phyloP scores from a whole-genome alignment of 1,284 basidiomycete species.

The Meripilus lineatus region DNA sequence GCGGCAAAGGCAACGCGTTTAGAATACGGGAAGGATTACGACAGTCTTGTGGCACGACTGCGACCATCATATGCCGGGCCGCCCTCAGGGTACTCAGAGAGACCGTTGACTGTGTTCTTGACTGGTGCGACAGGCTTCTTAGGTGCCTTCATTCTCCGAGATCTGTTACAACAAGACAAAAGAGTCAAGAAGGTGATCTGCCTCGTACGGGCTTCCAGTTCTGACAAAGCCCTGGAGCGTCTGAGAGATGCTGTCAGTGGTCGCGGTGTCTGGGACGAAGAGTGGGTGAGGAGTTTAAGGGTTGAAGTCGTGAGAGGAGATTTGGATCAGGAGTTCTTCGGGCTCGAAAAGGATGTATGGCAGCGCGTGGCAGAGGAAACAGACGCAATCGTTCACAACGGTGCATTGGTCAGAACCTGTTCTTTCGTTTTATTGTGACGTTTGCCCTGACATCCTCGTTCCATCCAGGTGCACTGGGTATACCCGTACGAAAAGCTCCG shows the following conservation, averaged over 20 bases:
- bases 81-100: conserved; percentile 46
- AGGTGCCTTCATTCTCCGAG: conserved; percentile 87
- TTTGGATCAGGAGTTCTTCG: conserved; percentile 74
- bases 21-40: conserved; percentile 82
- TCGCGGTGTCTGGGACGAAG: conserved; percentile 89
- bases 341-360: conserved; percentile 70
- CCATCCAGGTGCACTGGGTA: conserved; percentile 89
- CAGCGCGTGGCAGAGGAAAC: conserved; percentile 65
- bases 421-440: neutral
- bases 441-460: neutral
- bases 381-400: conserved; percentile 92
- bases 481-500: conserved; percentile 96
- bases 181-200: conserved; percentile 87
- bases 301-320: conserved; percentile 91
- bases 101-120: conserved; percentile 79
- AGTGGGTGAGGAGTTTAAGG: conserved; percentile 70
- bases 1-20: conserved; percentile 25
- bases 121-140: conserved; percentile 98
- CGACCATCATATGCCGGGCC: conserved; percentile 54
- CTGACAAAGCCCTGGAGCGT: conserved; percentile 64
- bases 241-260: conserved; percentile 77
- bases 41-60: conserved; percentile 57
- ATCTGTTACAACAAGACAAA: conserved; percentile 63
- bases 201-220: conserved; percentile 75
- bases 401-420: conserved; percentile 86